Evolutionary conservation across 2,329 filamentous ascomycete species (phyloP).

Genomic region (Aspergillus sp.): DNA sequence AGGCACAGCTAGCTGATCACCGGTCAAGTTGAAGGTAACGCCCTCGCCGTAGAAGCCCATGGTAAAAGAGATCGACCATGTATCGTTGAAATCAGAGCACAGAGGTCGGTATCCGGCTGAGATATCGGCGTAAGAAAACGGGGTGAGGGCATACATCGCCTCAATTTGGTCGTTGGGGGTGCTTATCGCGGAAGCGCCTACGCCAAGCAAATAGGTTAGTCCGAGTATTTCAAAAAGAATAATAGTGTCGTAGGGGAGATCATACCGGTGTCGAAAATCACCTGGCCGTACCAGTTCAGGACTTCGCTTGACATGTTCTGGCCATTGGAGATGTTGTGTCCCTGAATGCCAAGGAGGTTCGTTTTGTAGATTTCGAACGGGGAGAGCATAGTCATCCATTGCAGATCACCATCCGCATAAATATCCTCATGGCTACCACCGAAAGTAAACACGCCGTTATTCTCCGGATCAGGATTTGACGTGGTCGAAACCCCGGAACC

Average conservation of each 20-base stretch:
- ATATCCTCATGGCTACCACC: background rate
- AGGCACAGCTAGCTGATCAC: background rate
- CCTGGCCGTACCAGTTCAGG: background rate
- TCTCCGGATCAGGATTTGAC: background rate
- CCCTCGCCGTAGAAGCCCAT: background rate
- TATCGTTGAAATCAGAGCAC: conserved; percentile 3
- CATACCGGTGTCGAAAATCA: background rate
- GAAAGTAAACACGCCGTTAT: background rate
- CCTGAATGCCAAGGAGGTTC: background rate
- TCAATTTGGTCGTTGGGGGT: background rate
- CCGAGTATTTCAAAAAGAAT: accelerated
- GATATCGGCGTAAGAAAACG: background rate
- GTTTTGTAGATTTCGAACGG: background rate
- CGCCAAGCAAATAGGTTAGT: too few species aligned
- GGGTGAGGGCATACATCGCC: background rate
- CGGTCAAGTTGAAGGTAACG: background rate
- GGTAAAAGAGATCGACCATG: background rate
- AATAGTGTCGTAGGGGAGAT: background rate
- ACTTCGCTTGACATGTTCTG: background rate
- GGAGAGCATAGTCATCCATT: background rate
- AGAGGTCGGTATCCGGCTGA: background rate
- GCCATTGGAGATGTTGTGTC: background rate
- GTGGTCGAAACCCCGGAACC: background rate
- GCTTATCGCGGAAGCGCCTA: background rate
- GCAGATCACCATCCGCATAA: background rate